Base-by-base conservation (phyloP, 305 asterid genomes). In the Fraxinus ornus region DNA sequence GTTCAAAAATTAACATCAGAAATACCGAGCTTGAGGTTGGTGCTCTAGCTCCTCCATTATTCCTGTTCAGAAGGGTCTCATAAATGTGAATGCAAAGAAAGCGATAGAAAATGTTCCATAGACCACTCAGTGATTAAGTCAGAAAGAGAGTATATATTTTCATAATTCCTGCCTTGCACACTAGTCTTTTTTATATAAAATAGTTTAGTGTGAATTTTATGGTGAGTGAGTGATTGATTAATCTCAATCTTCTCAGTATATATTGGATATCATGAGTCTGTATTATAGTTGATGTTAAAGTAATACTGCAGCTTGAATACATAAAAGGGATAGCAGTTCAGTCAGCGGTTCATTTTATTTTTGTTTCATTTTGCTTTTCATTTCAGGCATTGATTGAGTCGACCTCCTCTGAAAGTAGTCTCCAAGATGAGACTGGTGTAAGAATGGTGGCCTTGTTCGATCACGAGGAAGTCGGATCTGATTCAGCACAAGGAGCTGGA, bases 401-500 rank as follows among this genome's bases (percentile, higher is more conserved):
- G 3, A 92, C 95, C 76, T 89, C 94, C 75, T 78, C 90, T 17
- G 93, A 89, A 52, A 90, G 81, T 88, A 89, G 94, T 89, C 98
- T 96, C n/a, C 86, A 89, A 78, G 92, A 93, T 26, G 98, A 96
- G 89, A 90, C 81, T 33, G 95, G 98, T 78, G 87, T 94, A 77
- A 90, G 98, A 88, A 91, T 94, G 97, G 95, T 96, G 30, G 93
- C 99, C 26, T 86, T 94, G 88, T 94, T 93, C 86, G 99, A 96
- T 88, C 99, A 96, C 28, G 99, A 94, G 88, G 98, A 96, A 86
- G 93, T 93, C 85, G 98, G 99, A 75, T 96, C 99, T 37, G 41
- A 87, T 82, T 96, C 99, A 28, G 99, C 98, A 37, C 99, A 96
- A 89, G 99, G 99, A 85, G 99, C 98, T 36, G 98, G 99, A 81